Evolutionary conservation across 495 filamentous ascomycete species (phyloP).

Genomic region (Stereocaulon alpinum): DNA sequence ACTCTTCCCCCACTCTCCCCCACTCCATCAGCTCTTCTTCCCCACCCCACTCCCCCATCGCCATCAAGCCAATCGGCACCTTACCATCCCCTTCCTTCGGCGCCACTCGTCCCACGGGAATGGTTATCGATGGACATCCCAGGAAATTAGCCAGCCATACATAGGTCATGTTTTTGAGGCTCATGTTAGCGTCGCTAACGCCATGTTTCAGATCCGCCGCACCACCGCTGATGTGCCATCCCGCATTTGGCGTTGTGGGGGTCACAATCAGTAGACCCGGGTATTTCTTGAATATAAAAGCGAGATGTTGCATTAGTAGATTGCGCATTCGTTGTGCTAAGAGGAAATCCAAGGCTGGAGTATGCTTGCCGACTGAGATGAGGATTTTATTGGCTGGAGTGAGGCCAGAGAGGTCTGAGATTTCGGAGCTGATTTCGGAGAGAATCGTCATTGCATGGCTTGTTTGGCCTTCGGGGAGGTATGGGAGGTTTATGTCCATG

Average conservation of each 20-base stretch:
- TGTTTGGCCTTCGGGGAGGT: conserved; percentile 60
- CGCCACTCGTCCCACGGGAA: conserved; percentile 63
- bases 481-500: conserved; percentile 66
- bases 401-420: conserved; percentile 38
- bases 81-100: conserved; percentile 37
- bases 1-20: conserved; percentile 58
- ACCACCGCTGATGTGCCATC: conserved; percentile 53
- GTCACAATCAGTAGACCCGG: conserved; percentile 72
- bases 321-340: conserved; percentile 64
- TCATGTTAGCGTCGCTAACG: conserved; percentile 59
- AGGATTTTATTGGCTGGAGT: conserved; percentile 67
- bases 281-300: conserved; percentile 56
- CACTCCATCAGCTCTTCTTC: conserved; percentile 72
- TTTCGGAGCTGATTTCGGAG: conserved; percentile 45
- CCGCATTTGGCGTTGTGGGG: conserved; percentile 66
- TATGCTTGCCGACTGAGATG: conserved; percentile 51
- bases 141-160: conserved; percentile 78
- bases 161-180: conserved; percentile 75
- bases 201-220: conserved; percentile 50
- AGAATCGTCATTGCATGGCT: conserved; percentile 80
- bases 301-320: conserved; percentile 74
- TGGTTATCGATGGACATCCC: conserved; percentile 68
- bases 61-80: conserved; percentile 80
- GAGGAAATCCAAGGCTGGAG: conserved; percentile 58
- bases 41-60: conserved; percentile 76